phyloP scores from a whole-genome alignment of 352 stramenopile genomes.

The Phytophthora hybrid region DNA sequence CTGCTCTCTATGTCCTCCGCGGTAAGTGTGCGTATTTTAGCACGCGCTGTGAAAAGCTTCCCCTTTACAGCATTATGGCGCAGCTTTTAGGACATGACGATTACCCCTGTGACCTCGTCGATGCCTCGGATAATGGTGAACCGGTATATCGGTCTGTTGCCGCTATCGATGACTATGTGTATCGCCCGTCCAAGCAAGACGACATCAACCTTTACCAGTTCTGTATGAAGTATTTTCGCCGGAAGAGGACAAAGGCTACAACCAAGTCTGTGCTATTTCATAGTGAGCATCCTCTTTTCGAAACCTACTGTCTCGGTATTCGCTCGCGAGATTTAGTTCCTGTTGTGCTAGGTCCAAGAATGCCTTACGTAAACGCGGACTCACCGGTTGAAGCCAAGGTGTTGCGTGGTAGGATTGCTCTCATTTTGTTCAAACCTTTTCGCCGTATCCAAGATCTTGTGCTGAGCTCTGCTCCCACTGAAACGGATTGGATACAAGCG shows the following conservation, averaged over 20 bases:
- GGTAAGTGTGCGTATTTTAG: constrained; percentile 1
- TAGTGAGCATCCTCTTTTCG: background rate
- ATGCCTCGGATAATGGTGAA: background rate
- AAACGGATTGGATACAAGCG: background rate
- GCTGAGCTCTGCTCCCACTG: background rate
- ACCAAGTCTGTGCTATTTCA: background rate
- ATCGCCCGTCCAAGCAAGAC: background rate
- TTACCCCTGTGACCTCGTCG: background rate
- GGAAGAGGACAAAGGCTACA: background rate
- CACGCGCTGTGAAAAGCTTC: background rate
- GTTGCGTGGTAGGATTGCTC: background rate
- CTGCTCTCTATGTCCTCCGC: background rate
- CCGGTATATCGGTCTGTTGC: background rate
- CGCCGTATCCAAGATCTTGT: background rate
- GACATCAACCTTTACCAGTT: constrained; percentile 3
- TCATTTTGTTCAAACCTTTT: constrained; percentile 4
- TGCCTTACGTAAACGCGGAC: background rate
- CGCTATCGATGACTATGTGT: constrained; percentile 6
- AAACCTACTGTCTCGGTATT: background rate
- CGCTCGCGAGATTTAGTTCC: background rate
- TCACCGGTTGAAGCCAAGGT: background rate
- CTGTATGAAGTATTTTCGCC: constrained; percentile 1
- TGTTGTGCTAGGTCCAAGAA: background rate
- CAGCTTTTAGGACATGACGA: background rate
- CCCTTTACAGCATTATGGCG: background rate